Percentiles rank a stretch among this genome's conserved stretches.
phyloP scores from a whole-genome alignment of 306 rosid genomes.

The Canavalia ensiformis region DNA sequence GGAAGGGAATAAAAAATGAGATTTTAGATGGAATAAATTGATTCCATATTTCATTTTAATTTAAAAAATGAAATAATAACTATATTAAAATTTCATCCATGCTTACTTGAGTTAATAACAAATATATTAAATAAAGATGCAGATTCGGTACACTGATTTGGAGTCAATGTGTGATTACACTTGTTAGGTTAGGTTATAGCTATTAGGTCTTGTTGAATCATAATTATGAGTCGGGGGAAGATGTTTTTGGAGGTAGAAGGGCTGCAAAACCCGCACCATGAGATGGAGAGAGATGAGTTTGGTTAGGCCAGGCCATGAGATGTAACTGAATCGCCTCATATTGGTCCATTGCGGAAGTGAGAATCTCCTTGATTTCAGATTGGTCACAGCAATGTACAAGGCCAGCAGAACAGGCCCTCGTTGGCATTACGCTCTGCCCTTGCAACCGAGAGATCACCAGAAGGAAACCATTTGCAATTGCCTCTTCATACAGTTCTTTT shows the following conservation, averaged over 20 bases:
- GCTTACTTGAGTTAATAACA: too few relatives aligned
- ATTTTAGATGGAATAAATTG: too few relatives aligned
- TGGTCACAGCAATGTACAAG: constrained; percentile 52
- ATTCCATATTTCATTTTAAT: too few relatives aligned
- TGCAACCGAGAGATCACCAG: constrained; percentile 50
- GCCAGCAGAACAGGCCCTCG: constrained; percentile 40
- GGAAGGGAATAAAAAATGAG: too few relatives aligned
- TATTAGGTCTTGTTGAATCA: too few relatives aligned
- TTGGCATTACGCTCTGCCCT: constrained; percentile 49
- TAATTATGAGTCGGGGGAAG: background rate
- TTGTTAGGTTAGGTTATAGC: too few relatives aligned
- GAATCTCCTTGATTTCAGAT: constrained; percentile 41
- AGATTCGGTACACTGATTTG: too few relatives aligned
- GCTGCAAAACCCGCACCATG: constrained; percentile 19
- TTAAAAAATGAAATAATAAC: too few relatives aligned
- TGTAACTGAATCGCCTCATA: constrained; percentile 37
- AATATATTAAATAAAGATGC: too few relatives aligned
- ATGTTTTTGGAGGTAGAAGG: constrained; percentile 41
- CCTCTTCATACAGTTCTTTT: constrained; percentile 49
- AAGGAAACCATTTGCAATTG: constrained; percentile 43
- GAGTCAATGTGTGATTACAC: too few relatives aligned
- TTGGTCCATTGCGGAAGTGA: constrained; percentile 37
- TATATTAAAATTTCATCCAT: too few relatives aligned
- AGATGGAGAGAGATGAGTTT: constrained; percentile 29
- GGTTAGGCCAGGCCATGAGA: constrained; percentile 54